Base-by-base conservation (phyloP, 805 yeast genomes). In the Lipomyces lipofer region DNA sequence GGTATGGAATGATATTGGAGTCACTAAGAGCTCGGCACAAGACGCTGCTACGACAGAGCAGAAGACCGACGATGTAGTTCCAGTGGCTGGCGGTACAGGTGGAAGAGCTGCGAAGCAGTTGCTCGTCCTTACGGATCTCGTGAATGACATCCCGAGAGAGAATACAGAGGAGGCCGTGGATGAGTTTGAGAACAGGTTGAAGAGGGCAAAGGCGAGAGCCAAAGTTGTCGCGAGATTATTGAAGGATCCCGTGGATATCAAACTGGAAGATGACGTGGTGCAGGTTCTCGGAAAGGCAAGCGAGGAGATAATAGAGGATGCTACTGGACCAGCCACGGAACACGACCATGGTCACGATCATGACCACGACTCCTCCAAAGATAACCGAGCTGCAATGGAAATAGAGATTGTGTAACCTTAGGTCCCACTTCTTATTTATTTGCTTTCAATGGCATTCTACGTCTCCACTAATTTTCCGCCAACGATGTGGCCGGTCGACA, bases 121-220 rank as follows among this genome's bases (percentile, higher is more conserved):
- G 9, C 53, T 47, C 24, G 66, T 73, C 15, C 63, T 76, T 0
- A 51, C 52, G 0, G 69, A 62, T 2, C 56, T 70, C 67, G 69
- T 67, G 30, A 69, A 45, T 25, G 60, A 43, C 64, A 68, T 73
- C 38, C 76, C 69, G 49, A 64, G 59, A 63, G 73, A 67, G 51
- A 84, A 85, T 63, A 78, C 78, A 7, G 84, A 81, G 45, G 73
- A 69, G 0, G 80, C 77, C 22, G 91, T 85, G 3, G 79, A 77
- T 3, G 72, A 70, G 15, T 78, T 77, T 53, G 90, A 84, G 51
- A 76, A 73, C 52, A 62, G 71, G n/a, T 48, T 83, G 2, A 69
- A 72, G 19, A 79, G 80, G 65, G 79, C 86, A 1, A 74, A 84
- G 58, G 85, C 85, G 62, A 84, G 85, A 66, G 73, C 83, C 29